These are phyloP conservation scores for Starmerella cellae DNA, from an alignment of 805 yeast genomes.

Conservation along the genomic window DNA sequence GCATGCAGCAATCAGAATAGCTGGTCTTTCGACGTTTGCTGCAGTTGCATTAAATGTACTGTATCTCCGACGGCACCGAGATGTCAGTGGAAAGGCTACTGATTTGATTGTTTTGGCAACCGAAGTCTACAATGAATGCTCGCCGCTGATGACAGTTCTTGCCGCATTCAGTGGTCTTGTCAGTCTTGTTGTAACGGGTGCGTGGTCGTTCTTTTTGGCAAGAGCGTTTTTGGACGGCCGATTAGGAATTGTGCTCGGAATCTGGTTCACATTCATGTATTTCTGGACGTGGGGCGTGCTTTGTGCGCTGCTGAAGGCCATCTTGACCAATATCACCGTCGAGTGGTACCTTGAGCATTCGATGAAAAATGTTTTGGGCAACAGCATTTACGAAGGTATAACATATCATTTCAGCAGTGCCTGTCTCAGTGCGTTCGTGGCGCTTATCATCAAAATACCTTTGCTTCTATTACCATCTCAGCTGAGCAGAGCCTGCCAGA, in stretches of 20 bases:
- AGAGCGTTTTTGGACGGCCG: conserved; percentile 25
- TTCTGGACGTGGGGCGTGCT: conserved; percentile 34
- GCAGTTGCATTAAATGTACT: conserved; percentile 18
- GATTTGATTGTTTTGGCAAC: conserved; percentile 29
- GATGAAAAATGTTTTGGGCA: conserved; percentile 10
- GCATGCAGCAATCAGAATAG: conserved; percentile 18
- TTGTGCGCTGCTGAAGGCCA: conserved; percentile 28
- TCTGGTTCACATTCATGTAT: conserved; percentile 27
- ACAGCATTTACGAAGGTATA: conserved; percentile 19
- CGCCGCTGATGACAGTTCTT: conserved; percentile 23
- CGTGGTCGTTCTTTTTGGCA: conserved; percentile 29
- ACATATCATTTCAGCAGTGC: conserved; percentile 29
- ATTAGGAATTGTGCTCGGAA: conserved; percentile 18
- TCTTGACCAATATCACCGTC: conserved; percentile 28
- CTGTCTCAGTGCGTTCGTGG: conserved; percentile 26
- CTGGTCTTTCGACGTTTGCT: conserved; percentile 16
- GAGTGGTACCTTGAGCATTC: conserved; percentile 30
- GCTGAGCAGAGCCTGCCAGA: conserved; percentile 19
- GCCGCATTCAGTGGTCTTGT: conserved; percentile 23
- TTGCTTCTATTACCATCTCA: conserved; percentile 28
- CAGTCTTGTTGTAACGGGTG: conserved; percentile 25
- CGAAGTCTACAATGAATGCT: conserved; percentile 25
- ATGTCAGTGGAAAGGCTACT: conserved; percentile 18
- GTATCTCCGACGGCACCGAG: conserved; percentile 15
- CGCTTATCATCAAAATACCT: conserved; percentile 28